Percentiles rank a stretch among this genome's conserved stretches.
Conservation (phyloP, 768 basidiomycete species). For the Dendrothele bispora region DNA sequence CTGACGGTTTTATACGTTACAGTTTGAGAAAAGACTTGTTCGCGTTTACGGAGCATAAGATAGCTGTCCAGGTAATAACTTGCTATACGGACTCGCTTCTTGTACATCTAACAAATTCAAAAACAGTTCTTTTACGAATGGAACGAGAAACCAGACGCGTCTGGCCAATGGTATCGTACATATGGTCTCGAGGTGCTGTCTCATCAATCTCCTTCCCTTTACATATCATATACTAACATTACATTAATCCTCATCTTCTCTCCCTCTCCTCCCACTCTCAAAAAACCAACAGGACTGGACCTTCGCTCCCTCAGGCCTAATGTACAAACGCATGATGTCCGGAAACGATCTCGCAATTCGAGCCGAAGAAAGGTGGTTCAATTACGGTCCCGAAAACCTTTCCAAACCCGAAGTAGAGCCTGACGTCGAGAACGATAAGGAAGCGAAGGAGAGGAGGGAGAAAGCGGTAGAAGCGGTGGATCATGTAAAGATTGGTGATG, state of each 20-base stretch:
- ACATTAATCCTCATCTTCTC: too few species aligned
- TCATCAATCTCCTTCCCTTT: too few species aligned
- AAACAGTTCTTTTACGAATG: slow-evolving; percentile 40
- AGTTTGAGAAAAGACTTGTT: slow-evolving; percentile 53
- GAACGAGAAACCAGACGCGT: slow-evolving; percentile 44
- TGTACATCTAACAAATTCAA: too few species aligned
- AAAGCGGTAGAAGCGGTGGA: slow-evolving; percentile 7
- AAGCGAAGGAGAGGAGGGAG: too few species aligned
- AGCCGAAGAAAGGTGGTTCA: slow-evolving; percentile 53
- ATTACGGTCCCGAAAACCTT: too few species aligned
- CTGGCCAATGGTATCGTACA: slow-evolving; percentile 41
- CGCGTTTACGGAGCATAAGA: slow-evolving; percentile 51
- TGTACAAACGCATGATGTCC: slow-evolving; percentile 56
- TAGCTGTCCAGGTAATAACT: slow-evolving; percentile 52
- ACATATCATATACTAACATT: too few species aligned
- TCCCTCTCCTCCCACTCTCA: too few species aligned
- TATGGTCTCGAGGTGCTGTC: slow-evolving; percentile 48
- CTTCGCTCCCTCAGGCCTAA: slow-evolving; percentile 47
- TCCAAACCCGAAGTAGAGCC: too few species aligned
- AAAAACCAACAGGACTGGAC: slow-evolving; percentile 64
- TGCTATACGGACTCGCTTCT: slow-evolving; percentile 13
- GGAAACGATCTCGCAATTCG: slow-evolving; percentile 46
- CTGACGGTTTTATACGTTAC: too few species aligned
- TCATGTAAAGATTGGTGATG: slow-evolving; percentile 8
- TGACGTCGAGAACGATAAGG: too few species aligned